These are phyloP conservation scores for Nematodospora anomalae DNA, from an alignment of 1,139 yeast species.

Conservation along the genomic window DNA sequence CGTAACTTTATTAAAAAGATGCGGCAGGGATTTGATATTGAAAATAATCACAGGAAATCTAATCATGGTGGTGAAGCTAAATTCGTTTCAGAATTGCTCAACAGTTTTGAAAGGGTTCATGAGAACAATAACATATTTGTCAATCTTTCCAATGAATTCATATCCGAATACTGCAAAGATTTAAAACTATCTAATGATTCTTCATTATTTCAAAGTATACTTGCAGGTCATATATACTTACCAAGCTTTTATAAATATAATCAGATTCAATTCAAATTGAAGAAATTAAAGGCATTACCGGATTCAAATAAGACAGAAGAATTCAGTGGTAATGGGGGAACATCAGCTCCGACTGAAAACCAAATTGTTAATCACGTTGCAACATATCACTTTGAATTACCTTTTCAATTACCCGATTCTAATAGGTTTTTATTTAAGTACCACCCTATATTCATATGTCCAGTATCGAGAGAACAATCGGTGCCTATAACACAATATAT, in stretches of 20 bases:
- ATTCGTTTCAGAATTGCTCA: conserved; percentile 44
- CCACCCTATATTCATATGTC: conserved; percentile 90
- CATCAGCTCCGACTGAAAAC: conserved; percentile 1
- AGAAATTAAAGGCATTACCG: conserved; percentile 25
- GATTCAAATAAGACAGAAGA: conserved; percentile 36
- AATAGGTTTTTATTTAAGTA: conserved; percentile 48
- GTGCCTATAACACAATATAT: conserved; percentile 33
- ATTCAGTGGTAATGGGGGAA: conserved; percentile 2
- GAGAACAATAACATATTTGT: conserved; percentile 31
- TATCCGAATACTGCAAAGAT: conserved; percentile 65
- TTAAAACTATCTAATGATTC: conserved; percentile 69
- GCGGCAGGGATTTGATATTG: conserved; percentile 25
- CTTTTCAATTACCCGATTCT: conserved; percentile 46
- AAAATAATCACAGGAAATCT: conserved; percentile 19
- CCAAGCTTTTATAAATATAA: conserved; percentile 71
- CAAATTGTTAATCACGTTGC: conserved; percentile 18
- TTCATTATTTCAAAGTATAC: conserved; percentile 62
- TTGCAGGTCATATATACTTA: conserved; percentile 71
- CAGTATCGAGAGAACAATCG: conserved; percentile 80
- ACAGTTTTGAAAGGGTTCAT: conserved; percentile 41
- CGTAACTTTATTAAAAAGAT: conserved; percentile 26
- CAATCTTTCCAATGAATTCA: conserved; percentile 50
- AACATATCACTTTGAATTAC: conserved; percentile 36
- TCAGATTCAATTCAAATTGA: conserved; percentile 40
- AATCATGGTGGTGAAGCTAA: conserved; percentile 23